Conservation (phyloP, 106 monocot species). For the Triglochin maritima region DNA sequence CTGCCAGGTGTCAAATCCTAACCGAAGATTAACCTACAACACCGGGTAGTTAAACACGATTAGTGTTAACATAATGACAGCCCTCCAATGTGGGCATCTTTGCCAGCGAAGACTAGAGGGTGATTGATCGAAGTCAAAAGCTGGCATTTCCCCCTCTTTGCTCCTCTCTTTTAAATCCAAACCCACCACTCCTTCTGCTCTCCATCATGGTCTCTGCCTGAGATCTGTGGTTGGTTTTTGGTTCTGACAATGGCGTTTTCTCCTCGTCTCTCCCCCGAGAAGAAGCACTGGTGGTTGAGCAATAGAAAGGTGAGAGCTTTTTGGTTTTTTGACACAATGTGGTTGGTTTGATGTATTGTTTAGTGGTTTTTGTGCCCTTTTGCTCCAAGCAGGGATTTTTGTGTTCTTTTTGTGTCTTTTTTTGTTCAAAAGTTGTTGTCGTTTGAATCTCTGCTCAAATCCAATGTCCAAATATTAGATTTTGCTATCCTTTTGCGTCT, state of each 20-base stretch:
- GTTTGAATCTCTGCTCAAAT: not conserved
- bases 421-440: not conserved
- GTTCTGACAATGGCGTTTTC: conserved; percentile 18
- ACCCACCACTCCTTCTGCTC: not conserved
- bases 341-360: not conserved
- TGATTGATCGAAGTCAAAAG: conserved; percentile 13
- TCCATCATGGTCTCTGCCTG: not conserved
- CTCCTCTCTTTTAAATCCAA: not conserved
- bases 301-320: conserved; percentile 43
- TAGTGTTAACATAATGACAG: not conserved
- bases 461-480: not conserved
- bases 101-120: conserved; percentile 14
- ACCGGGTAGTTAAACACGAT: too few relatives aligned
- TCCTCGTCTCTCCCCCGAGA: conserved; percentile 32
- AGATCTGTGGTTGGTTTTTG: not conserved
- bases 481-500: not conserved
- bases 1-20: too few relatives aligned
- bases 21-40: too few relatives aligned
- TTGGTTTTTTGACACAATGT: too few relatives aligned
- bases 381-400: not conserved
- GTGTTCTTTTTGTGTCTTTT: not conserved
- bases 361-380: not conserved
- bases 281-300: conserved; percentile 74
- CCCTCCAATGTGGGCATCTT: conserved; percentile 1
- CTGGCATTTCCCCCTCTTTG: not conserved